Evolutionary conservation across 2,329 filamentous ascomycete genomes (phyloP).

Genomic region (Sclerotinia borealis): DNA sequence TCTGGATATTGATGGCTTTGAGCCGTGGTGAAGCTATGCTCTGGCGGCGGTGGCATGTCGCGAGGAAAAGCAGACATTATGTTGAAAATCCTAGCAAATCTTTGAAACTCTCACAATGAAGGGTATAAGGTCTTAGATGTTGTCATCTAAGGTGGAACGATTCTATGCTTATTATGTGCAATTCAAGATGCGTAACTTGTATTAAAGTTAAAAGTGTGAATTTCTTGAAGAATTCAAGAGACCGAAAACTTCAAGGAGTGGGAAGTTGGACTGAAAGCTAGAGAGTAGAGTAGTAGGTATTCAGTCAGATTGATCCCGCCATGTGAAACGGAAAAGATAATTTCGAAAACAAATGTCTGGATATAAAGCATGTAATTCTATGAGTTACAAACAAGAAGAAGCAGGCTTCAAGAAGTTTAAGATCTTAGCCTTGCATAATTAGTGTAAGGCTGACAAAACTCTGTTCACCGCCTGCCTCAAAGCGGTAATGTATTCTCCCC

Average conservation of each 20-base stretch:
- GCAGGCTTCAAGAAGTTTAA: neutral
- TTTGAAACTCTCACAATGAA: neutral
- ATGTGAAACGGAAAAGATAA: neutral
- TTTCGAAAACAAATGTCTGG: neutral
- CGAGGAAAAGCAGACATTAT: neutral
- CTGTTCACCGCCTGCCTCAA: neutral
- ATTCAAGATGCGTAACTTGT: neutral
- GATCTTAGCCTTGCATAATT: neutral
- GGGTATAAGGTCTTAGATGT: neutral
- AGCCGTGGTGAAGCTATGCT: neutral
- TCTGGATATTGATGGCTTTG: slow-evolving; percentile 15
- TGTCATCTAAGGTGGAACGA: neutral
- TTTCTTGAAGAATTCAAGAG: neutral
- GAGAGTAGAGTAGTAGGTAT: neutral
- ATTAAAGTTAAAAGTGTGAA: neutral
- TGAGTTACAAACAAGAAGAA: neutral
- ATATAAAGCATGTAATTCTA: neutral
- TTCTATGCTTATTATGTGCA: neutral
- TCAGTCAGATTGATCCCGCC: neutral
- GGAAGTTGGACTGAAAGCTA: neutral
- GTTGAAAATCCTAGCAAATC: too few species aligned
- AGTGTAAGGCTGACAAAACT: neutral
- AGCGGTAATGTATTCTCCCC: neutral
- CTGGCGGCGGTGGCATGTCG: neutral
- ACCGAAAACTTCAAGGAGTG: neutral